Base-by-base conservation (phyloP, 2,329 filamentous ascomycete species). In the Aspergillus pseudoglaucus region DNA sequence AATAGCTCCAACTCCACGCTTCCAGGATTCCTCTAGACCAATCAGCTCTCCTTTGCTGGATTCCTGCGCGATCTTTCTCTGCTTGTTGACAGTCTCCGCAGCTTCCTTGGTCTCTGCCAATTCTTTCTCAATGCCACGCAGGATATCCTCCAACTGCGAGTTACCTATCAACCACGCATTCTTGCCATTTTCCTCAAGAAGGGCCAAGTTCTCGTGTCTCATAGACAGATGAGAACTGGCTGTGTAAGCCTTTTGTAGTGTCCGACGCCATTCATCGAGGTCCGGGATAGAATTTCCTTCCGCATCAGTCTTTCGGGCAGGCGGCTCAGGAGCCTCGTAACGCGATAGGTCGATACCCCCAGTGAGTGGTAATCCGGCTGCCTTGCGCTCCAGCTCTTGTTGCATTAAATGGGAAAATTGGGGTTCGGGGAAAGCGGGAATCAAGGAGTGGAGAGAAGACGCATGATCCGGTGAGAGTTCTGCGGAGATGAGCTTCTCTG, bases 101-200 rank as follows among this genome's bases (percentile, higher is more conserved):
- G 87, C 82, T 49, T 78, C 75, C 65, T 83, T 84, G 17, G 79
- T 72, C 35, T 75, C 77, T 12, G 82, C 83, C 44, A 97, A 75
- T 59, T 95, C 89, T 40, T 75, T 75, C 75, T 97, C 91, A 22
- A 94, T 62, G 10, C 67, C 67, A 44, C 78, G 77, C 45, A 94
- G 69, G 38, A 88, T 79, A 39, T 81, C 80, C 70, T 96, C 91
- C 17, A 90, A 68, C 56, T 87, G 82, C 58, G 84, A 81, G 68
- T 98, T 98, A 5, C 82, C 82, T 7, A 95, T 79, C 47, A 98
- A 76, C 91, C 93, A 97, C 8, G 88, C 85, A 67, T 95, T 95
- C 71, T 88, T 88, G 56, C 91, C 93, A 67, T 84, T 84, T 44
- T 77, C 77, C 59, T 93, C 87, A 17, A 95, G 79, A n/a, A 95